Evolutionary conservation across 345 rosid species (phyloP).

Genomic region (Salix koriyanagi): DNA sequence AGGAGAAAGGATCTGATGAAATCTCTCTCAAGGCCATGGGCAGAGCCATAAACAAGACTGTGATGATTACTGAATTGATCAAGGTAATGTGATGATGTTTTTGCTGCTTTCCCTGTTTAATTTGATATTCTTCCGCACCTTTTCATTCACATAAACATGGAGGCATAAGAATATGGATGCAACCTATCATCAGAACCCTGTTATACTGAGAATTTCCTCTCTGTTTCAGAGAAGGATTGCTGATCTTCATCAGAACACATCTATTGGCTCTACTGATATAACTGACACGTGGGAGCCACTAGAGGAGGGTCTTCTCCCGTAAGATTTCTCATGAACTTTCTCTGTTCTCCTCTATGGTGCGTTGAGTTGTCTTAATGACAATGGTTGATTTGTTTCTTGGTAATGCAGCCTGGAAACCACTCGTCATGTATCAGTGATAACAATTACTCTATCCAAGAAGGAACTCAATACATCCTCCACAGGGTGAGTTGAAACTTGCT

Average conservation of each 20-base stretch:
- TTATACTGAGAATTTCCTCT: background rate
- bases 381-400: background rate
- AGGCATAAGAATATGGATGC: background rate
- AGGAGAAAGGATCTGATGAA: constrained; percentile 64
- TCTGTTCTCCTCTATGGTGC: background rate
- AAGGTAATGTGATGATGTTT: constrained; percentile 32
- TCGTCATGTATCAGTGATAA: constrained; percentile 34
- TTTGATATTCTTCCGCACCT: background rate
- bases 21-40: constrained; percentile 76
- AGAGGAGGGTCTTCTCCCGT: constrained; percentile 40
- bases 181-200: background rate
- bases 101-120: background rate
- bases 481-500: constrained; percentile 16
- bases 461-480: constrained; percentile 25
- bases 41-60: constrained; percentile 76
- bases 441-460: constrained; percentile 30
- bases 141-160: background rate
- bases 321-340: constrained; percentile 1
- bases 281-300: constrained; percentile 38
- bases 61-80: constrained; percentile 59
- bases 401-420: constrained; percentile 32
- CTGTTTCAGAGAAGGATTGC: constrained; percentile 25
- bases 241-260: constrained; percentile 30
- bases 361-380: background rate
- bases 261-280: constrained; percentile 32